phyloP scores from a whole-genome alignment of 768 basidiomycete genomes.

The Agaricus blazei region DNA sequence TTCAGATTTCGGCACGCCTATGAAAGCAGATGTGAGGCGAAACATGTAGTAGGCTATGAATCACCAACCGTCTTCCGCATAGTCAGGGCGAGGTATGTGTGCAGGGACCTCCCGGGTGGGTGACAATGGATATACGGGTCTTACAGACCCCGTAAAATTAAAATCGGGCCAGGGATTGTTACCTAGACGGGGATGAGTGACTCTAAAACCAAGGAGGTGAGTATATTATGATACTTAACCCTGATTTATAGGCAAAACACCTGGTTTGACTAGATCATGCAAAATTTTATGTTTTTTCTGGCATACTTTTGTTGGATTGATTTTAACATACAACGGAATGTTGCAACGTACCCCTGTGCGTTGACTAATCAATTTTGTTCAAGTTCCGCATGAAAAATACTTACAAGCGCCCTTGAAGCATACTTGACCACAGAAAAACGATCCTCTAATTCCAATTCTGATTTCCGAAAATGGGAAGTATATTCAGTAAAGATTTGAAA shows the following conservation, averaged over 20 bases:
- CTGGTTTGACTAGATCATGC: constrained; percentile 54
- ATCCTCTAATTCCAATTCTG: constrained; percentile 77
- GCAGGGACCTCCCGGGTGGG: constrained; percentile 70
- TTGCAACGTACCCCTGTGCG: constrained; percentile 27
- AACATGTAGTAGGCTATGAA: constrained; percentile 4
- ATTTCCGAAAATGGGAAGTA: neutral
- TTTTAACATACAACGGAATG: neutral
- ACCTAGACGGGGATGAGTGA: constrained; percentile 35
- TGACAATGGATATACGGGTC: constrained; percentile 87
- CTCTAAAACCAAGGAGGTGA: too few relatives aligned
- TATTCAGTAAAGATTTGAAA: neutral
- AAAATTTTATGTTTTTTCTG: constrained; percentile 83
- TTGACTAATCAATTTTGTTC: constrained; percentile 10
- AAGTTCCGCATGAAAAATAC: constrained; percentile 24
- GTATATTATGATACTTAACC: neutral
- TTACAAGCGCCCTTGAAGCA: constrained; percentile 95
- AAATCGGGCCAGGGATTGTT: constrained; percentile 76
- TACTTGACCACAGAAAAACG: constrained; percentile 91
- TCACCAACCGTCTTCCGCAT: constrained; percentile 51
- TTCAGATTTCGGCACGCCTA: constrained; percentile 62
- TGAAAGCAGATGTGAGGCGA: neutral
- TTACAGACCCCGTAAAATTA: constrained; percentile 72
- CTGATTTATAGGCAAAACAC: constrained; percentile 6
- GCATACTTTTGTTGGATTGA: neutral
- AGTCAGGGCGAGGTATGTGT: constrained; percentile 86